Percentiles rank a stretch among this genome's conserved stretches.
Conservation (phyloP, 257 asterid genomes). For the Craterostigma plantagineum region DNA sequence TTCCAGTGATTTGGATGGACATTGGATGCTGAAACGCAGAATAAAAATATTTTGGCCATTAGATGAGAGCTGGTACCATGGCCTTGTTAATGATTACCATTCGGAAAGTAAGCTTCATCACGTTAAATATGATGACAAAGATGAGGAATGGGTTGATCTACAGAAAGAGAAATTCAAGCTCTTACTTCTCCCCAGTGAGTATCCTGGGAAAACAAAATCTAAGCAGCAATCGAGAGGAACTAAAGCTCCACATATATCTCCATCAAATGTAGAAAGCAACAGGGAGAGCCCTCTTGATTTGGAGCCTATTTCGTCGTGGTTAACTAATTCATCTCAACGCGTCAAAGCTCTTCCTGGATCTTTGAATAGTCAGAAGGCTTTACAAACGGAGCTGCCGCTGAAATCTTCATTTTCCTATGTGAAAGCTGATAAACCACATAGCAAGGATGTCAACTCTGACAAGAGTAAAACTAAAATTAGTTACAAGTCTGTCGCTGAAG, state of each 20-base stretch:
- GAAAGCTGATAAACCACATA: slow-evolving; percentile 21
- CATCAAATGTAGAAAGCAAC: slow-evolving; percentile 21
- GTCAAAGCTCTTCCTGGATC: slow-evolving; percentile 43
- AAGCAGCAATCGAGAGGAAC: slow-evolving; percentile 16
- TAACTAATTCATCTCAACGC: slow-evolving; percentile 66
- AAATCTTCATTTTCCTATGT: slow-evolving; percentile 22
- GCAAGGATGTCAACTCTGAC: slow-evolving; percentile 15
- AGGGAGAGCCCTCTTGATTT: slow-evolving; percentile 42
- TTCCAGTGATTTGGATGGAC: slow-evolving; percentile 45
- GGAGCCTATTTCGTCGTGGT: slow-evolving; percentile 85
- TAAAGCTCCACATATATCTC: slow-evolving; percentile 10
- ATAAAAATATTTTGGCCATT: slow-evolving; percentile 88
- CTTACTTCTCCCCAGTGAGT: slow-evolving; percentile 78
- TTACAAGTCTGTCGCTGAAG: slow-evolving; percentile 20
- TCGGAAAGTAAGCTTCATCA: slow-evolving; percentile 62
- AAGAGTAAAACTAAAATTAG: slow-evolving; percentile 13
- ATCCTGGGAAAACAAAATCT: slow-evolving; percentile 37
- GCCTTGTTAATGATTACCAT: slow-evolving; percentile 64
- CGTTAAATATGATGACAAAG: slow-evolving; percentile 81
- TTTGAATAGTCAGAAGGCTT: slow-evolving; percentile 30
- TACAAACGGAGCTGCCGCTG: slow-evolving; percentile 17
- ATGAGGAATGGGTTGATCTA: slow-evolving; percentile 91
- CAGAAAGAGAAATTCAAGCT: slow-evolving; percentile 73
- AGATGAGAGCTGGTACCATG: slow-evolving; percentile 92
- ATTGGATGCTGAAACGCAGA: slow-evolving; percentile 58